Percentiles rank a stretch among this genome's conserved stretches.
These are phyloP conservation scores for Aphanomyces cochlioides DNA, from an alignment of 352 stramenopile genomes.

Conservation along the genomic window DNA sequence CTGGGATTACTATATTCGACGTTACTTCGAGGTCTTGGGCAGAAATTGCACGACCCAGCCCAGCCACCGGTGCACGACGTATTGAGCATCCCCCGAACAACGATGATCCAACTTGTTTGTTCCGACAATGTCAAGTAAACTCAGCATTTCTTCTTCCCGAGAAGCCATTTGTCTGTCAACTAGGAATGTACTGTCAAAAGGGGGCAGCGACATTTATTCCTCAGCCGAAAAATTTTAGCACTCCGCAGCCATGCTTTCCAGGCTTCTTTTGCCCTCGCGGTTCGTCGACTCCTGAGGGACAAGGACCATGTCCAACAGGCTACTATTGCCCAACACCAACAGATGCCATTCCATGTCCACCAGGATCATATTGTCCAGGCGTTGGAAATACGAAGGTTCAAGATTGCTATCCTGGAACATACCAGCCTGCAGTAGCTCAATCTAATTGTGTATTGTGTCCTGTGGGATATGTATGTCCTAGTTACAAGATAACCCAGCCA, in stretches of 20 bases:
- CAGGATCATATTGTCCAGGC: constrained; percentile 92
- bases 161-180: constrained; percentile 91
- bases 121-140: constrained; percentile 49
- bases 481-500: constrained; percentile 66
- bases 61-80: constrained; percentile 52
- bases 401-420: constrained; percentile 93
- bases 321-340: constrained; percentile 92
- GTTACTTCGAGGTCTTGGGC: constrained; percentile 48
- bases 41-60: constrained; percentile 42
- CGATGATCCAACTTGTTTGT: constrained; percentile 40
- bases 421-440: constrained; percentile 73
- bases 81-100: constrained; percentile 56
- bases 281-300: constrained; percentile 88
- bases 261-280: constrained; percentile 96
- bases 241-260: constrained; percentile 92
- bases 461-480: constrained; percentile 91
- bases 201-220: constrained; percentile 70
- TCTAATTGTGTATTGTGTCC: constrained; percentile 94
- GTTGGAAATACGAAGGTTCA: constrained; percentile 90
- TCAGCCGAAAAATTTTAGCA: constrained; percentile 86
- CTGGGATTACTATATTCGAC: constrained; percentile 56
- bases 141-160: constrained; percentile 65
- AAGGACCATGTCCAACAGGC: constrained; percentile 91
- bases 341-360: constrained; percentile 87
- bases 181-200: constrained; percentile 90